These are phyloP conservation scores for Knufia fluminis DNA, from an alignment of 2,329 filamentous ascomycete genomes.

Conservation along the genomic window DNA sequence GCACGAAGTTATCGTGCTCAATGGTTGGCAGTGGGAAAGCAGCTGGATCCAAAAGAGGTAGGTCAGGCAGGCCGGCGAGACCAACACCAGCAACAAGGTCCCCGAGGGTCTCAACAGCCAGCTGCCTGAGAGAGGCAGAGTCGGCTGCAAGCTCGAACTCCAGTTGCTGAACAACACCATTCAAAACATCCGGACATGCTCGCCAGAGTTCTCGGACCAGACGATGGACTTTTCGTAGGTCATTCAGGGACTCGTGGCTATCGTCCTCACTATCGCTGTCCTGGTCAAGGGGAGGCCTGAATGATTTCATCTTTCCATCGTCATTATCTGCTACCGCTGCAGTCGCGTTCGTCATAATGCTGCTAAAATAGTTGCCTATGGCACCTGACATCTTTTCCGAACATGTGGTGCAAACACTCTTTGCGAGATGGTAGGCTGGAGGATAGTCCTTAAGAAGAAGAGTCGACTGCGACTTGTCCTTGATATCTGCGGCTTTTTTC, in stretches of 20 bases:
- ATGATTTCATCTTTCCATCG: conserved; percentile 33
- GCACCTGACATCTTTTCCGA: conserved; percentile 92
- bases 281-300: conserved; percentile 36
- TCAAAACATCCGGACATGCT: conserved; percentile 75
- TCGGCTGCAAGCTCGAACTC: conserved; percentile 88
- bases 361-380: conserved; percentile 92
- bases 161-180: conserved; percentile 87
- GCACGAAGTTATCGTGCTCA: conserved; percentile 51
- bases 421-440: conserved; percentile 91
- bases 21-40: conserved; percentile 63
- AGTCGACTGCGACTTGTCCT: conserved; percentile 71
- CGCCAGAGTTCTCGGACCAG: conserved; percentile 90
- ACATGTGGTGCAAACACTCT: conserved; percentile 79
- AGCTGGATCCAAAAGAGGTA: conserved; percentile 64
- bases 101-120: conserved; percentile 89
- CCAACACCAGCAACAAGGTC: conserved; percentile 93
- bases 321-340: conserved; percentile 8
- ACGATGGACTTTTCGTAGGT: conserved; percentile 79
- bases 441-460: conserved; percentile 80
- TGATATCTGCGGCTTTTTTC: conserved; percentile 41
- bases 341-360: conserved; percentile 85
- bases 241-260: conserved; percentile 73
- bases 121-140: conserved; percentile 71
- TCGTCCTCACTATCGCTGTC: conserved; percentile 55
- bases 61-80: conserved; percentile 72